These are phyloP conservation scores for Wickerhamiella dianesei DNA, from an alignment of 805 yeast species.

Conservation along the genomic window DNA sequence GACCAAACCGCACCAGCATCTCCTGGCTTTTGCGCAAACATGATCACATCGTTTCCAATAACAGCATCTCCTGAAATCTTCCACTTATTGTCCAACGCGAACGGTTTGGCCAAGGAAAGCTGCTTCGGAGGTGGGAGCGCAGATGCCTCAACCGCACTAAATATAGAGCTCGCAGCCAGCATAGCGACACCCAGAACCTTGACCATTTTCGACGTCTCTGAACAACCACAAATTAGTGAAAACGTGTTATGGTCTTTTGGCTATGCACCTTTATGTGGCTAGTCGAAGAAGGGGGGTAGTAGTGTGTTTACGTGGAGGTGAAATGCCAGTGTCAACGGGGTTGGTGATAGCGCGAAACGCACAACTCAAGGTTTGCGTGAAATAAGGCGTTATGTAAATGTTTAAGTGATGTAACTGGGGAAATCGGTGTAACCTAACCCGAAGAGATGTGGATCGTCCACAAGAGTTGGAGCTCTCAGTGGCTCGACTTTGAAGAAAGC, in stretches of 20 bases:
- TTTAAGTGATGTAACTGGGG: background rate
- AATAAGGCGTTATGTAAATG: background rate
- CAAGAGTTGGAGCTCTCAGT: background rate
- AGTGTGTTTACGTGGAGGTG: background rate
- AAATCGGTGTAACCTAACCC: no score
- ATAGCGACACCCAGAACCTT: background rate
- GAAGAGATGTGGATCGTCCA: no score
- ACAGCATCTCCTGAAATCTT: background rate
- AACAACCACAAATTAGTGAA: no score
- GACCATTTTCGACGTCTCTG: no score
- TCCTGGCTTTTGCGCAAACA: slow-evolving; percentile 11
- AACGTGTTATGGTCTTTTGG: no score
- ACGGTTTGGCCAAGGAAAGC: background rate
- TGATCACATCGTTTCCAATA: slow-evolving; percentile 5
- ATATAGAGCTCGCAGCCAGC: background rate
- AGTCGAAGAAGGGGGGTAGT: background rate
- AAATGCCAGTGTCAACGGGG: background rate
- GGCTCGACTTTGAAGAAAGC: slow-evolving; percentile 6
- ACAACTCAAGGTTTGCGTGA: background rate
- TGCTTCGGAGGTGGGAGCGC: background rate
- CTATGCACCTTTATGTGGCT: no score
- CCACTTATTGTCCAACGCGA: background rate
- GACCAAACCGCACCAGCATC: slow-evolving; percentile 26
- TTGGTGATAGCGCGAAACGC: background rate
- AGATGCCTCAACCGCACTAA: background rate